phyloP scores from a whole-genome alignment of 2,329 filamentous ascomycete species.

The Helotiales sp. region DNA sequence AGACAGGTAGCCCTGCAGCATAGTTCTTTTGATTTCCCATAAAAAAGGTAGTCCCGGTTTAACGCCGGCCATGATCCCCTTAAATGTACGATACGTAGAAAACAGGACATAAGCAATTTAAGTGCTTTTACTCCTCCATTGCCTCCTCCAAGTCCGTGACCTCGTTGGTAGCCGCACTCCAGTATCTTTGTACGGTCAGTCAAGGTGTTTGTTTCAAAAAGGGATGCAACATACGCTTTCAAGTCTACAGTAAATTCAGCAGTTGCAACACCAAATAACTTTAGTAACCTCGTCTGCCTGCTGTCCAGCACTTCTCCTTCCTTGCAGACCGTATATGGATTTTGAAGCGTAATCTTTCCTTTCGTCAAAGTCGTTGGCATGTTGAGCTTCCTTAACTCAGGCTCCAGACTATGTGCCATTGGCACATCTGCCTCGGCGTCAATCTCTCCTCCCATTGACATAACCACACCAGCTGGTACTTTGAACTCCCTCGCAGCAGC shows the following conservation, averaged over 20 bases:
- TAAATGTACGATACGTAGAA: constrained; percentile 36
- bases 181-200: constrained; percentile 49
- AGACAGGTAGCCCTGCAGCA: constrained; percentile 31
- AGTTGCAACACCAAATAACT: constrained; percentile 88
- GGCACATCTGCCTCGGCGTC: constrained; percentile 80
- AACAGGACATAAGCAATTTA: constrained; percentile 20
- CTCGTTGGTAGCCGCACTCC: constrained; percentile 57
- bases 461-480: constrained; percentile 80
- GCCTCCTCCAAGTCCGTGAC: constrained; percentile 56
- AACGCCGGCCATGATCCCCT: constrained; percentile 32
- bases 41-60: constrained; percentile 33
- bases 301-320: constrained; percentile 85
- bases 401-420: constrained; percentile 85
- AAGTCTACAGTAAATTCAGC: constrained; percentile 86
- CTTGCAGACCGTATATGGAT: constrained; percentile 64
- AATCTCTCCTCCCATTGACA: constrained; percentile 78
- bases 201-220: neutral
- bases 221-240: constrained; percentile 59
- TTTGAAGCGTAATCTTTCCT: constrained; percentile 76
- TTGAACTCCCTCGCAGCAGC: constrained; percentile 72
- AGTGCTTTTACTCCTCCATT: constrained; percentile 42
- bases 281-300: constrained; percentile 88
- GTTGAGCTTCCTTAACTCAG: constrained; percentile 82
- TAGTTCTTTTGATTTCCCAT: constrained; percentile 30
- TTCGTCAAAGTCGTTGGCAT: constrained; percentile 87